phyloP scores from a whole-genome alignment of 169 alveolate species.

The Eimeria maxima region DNA sequence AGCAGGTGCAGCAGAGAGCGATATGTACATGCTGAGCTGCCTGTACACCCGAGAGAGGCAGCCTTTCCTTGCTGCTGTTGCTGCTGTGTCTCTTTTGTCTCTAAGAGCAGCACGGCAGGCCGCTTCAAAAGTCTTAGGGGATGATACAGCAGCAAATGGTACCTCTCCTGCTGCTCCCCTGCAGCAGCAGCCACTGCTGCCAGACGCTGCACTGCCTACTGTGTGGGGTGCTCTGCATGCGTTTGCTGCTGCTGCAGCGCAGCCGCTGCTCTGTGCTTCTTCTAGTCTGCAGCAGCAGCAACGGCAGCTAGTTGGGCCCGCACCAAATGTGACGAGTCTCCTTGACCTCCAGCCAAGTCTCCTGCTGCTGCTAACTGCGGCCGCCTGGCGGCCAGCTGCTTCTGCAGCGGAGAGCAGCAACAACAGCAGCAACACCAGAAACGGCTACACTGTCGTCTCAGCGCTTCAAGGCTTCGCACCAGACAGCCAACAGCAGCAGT shows the following conservation, averaged over 20 bases:
- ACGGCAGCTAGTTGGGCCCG: constrained; percentile 4
- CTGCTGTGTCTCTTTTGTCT: constrained; percentile 51
- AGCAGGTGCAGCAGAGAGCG: constrained; percentile 60
- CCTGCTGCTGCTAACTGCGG: constrained; percentile 65
- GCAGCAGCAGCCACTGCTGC: constrained; percentile 47
- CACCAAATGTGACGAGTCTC: not conserved
- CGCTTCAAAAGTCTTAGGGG: not conserved
- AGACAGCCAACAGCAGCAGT: not conserved
- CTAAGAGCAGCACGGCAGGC: constrained; percentile 18
- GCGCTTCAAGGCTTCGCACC: not conserved
- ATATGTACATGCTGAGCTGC: constrained; percentile 65
- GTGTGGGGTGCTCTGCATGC: constrained; percentile 68
- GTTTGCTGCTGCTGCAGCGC: constrained; percentile 73
- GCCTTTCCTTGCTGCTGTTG: constrained; percentile 77
- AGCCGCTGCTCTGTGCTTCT: constrained; percentile 8
- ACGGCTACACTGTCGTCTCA: not conserved
- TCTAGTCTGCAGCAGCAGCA: constrained; percentile 61
- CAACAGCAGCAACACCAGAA: constrained; percentile 43
- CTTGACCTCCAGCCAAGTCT: constrained; percentile 56
- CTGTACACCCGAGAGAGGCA: constrained; percentile 74
- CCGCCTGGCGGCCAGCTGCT: constrained; percentile 22
- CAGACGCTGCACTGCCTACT: constrained; percentile 40
- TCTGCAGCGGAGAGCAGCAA: not conserved
- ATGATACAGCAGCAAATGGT: not conserved
- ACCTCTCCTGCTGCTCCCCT: no score